A percentile compares a stretch with the other conserved stretches of the same genome.
phyloP scores from a whole-genome alignment of 257 asterid genomes.

The Phtheirospermum japonicum region DNA sequence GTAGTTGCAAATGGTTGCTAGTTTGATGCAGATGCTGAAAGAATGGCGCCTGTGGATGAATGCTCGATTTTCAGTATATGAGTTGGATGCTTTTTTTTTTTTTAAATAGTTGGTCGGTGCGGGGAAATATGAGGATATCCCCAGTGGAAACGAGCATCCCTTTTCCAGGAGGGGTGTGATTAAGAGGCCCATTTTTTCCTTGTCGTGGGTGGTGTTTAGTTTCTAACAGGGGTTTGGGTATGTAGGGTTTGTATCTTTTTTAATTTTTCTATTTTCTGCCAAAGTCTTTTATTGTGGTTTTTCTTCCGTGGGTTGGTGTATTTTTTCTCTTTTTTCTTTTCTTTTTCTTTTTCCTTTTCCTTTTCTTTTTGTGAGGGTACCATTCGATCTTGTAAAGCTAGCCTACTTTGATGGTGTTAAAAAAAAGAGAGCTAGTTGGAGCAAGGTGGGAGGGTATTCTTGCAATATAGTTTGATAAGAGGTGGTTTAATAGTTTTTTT shows the following conservation, averaged over 20 bases:
- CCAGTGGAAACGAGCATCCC: background rate
- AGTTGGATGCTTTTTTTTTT: background rate
- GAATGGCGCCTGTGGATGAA: background rate
- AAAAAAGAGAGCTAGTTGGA: background rate
- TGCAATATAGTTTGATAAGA: constrained; percentile 5
- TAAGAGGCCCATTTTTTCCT: background rate
- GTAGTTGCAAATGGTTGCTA: constrained; percentile 46
- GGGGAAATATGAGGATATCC: background rate
- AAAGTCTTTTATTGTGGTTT: background rate
- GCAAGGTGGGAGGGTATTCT: background rate
- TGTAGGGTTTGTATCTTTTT: background rate
- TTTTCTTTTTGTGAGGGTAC: background rate
- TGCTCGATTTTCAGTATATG: background rate
- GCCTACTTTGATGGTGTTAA: background rate
- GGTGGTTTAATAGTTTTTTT: background rate
- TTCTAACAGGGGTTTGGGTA: background rate
- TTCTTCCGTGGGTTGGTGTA: background rate
- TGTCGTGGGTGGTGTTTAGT: background rate
- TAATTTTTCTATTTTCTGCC: background rate
- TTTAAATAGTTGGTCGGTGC: background rate
- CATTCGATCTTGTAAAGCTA: background rate
- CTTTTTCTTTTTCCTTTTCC: background rate
- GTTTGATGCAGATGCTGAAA: constrained; percentile 14
- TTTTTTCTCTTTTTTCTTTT: background rate
- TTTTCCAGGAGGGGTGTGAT: background rate